A percentile compares a stretch with the other conserved stretches of the same genome.
These are phyloP conservation scores for Aspergillus brunneoviolaceus DNA, from an alignment of 2,329 filamentous ascomycete species.

Conservation along the genomic window DNA sequence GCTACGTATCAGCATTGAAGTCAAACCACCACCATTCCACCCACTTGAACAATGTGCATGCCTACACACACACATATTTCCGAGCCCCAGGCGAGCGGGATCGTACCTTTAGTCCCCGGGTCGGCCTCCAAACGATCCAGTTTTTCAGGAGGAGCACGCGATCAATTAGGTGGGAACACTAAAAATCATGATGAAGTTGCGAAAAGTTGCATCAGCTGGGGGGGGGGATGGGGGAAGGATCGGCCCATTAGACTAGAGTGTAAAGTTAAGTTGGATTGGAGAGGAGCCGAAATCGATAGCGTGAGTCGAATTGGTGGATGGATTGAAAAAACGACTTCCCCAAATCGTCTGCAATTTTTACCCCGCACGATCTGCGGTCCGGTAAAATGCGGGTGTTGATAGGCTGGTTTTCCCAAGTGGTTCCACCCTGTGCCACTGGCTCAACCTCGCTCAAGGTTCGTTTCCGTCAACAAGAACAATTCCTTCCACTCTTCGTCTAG, in stretches of 20 bases:
- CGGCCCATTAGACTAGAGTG: too few relatives aligned
- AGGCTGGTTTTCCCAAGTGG: background rate
- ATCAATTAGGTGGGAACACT: too few relatives aligned
- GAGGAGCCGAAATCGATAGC: too few relatives aligned
- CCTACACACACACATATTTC: background rate
- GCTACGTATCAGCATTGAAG: background rate
- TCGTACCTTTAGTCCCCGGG: background rate
- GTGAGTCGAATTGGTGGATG: too few relatives aligned
- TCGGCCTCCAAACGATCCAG: background rate
- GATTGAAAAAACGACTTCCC: too few relatives aligned
- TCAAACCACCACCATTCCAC: background rate
- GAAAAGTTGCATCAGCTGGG: too few relatives aligned
- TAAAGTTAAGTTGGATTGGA: too few relatives aligned
- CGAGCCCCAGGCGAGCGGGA: background rate
- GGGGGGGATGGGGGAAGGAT: too few relatives aligned
- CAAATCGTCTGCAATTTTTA: background rate
- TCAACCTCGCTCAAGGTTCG: background rate
- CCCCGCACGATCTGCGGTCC: constrained; percentile 5
- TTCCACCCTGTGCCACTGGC: too few relatives aligned
- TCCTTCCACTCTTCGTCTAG: constrained; percentile 1
- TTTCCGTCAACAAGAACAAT: background rate
- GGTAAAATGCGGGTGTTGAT: background rate
- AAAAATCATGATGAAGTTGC: too few relatives aligned
- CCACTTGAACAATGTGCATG: background rate
- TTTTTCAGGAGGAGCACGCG: background rate